Percentiles rank a stretch among this genome's conserved stretches.
These are phyloP conservation scores for Russula brevipes DNA, from an alignment of 768 basidiomycete genomes.

Conservation along the genomic window DNA sequence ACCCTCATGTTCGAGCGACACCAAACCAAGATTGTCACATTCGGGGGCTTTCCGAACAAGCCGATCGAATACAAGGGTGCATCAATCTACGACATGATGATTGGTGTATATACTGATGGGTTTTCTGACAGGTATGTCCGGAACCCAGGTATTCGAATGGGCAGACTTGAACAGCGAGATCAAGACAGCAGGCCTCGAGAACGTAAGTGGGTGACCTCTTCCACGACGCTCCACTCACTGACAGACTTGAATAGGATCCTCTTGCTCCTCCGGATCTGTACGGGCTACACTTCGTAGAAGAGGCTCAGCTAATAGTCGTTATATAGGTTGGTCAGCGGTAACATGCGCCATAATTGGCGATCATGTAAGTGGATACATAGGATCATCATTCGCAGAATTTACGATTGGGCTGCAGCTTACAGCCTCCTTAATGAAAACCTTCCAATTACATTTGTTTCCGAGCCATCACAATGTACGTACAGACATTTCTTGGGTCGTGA, in stretches of 20 bases:
- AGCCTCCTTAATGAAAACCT: too few species aligned
- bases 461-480: too few species aligned
- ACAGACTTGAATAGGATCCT: slow-evolving; percentile 29
- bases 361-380: too few species aligned
- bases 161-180: slow-evolving; percentile 31
- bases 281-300: too few species aligned
- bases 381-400: too few species aligned
- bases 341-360: too few species aligned
- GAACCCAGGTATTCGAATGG: slow-evolving; percentile 34
- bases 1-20: slow-evolving; percentile 52
- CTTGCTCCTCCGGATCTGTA: slow-evolving; percentile 38
- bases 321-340: too few species aligned
- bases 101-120: background rate
- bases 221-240: background rate
- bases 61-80: slow-evolving; percentile 44
- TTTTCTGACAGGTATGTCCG: slow-evolving; percentile 30
- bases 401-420: too few species aligned
- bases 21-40: slow-evolving; percentile 44
- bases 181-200: slow-evolving; percentile 33
- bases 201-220: slow-evolving; percentile 25
- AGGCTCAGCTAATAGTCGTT: too few species aligned
- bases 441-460: too few species aligned
- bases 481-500: too few species aligned
- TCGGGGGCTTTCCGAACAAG: slow-evolving; percentile 49
- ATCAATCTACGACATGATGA: background rate